A percentile compares a stretch with the other conserved stretches of the same genome.
Conservation (phyloP, 345 rosid genomes). For the Dipteronia dyeriana region DNA sequence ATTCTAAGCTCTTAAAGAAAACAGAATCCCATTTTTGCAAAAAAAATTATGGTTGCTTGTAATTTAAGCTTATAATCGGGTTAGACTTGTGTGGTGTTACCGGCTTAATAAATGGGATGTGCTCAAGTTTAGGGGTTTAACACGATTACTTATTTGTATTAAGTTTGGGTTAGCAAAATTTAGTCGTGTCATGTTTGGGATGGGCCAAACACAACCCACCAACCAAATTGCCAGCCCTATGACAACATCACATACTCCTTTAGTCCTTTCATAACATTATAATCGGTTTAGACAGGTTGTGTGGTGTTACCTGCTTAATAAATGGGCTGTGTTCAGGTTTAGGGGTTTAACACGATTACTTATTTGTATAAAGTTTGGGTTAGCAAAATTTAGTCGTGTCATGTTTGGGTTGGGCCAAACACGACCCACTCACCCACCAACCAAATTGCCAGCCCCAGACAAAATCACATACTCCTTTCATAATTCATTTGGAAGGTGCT, state of each 20-base stretch:
- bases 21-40: too few species aligned
- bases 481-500: neutral
- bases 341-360: neutral
- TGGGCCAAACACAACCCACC: too few species aligned
- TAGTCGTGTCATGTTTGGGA: too few species aligned
- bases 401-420: neutral
- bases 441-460: neutral
- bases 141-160: too few species aligned
- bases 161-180: too few species aligned
- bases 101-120: neutral
- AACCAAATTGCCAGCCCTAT: too few species aligned
- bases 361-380: too few species aligned
- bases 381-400: neutral
- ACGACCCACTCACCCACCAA: neutral
- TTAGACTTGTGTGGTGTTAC: neutral
- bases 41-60: neutral
- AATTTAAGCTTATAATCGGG: neutral
- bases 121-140: too few species aligned
- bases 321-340: neutral
- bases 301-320: neutral
- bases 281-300: neutral
- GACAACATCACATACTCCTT: too few species aligned
- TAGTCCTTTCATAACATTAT: too few species aligned
- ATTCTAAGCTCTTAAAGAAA: neutral
- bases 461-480: neutral